Conservation (phyloP, 306 rosid species). For the Dalbergia cultrata region DNA sequence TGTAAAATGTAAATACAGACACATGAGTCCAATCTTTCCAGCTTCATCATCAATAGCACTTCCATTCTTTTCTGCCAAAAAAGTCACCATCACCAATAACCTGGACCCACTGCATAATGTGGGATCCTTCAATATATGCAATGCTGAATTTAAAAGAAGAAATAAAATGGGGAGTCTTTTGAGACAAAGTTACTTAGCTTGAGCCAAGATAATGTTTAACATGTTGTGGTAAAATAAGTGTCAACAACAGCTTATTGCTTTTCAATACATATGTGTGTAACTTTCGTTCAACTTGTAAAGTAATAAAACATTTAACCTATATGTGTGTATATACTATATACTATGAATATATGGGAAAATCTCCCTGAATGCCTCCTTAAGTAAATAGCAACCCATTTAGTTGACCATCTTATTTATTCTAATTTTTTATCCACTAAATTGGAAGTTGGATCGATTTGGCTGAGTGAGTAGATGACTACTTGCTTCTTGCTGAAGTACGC, state of each 20-base stretch:
- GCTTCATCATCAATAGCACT: slow-evolving; percentile 42
- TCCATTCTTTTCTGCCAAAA: slow-evolving; percentile 30
- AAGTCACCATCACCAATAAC: slow-evolving; percentile 45
- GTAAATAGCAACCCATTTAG: slow-evolving; percentile 34
- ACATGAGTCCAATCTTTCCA: slow-evolving; percentile 45
- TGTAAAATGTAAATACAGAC: slow-evolving; percentile 34
- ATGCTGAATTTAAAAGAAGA: not conserved
- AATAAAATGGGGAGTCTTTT: slow-evolving; percentile 2
- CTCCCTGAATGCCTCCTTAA: slow-evolving; percentile 22
- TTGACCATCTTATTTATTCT: slow-evolving; percentile 37
- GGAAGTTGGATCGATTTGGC: not conserved
- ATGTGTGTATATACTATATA: not conserved
- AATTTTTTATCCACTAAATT: slow-evolving; percentile 27
- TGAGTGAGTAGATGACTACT: slow-evolving; percentile 14
- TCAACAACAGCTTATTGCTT: not conserved
- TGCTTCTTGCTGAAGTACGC: slow-evolving; percentile 29
- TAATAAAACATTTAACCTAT: not conserved
- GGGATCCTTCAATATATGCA: slow-evolving; percentile 20
- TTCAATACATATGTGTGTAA: slow-evolving; percentile 1
- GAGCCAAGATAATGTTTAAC: slow-evolving; percentile 38
- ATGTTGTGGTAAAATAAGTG: not conserved
- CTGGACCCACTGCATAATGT: slow-evolving; percentile 49
- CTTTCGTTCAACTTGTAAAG: not conserved
- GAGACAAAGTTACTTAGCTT: slow-evolving; percentile 26
- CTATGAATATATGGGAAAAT: not conserved